Evolutionary conservation across 1,139 yeast species (phyloP), one percentile per base, ranked within the genome.

Genomic region (Candida smagusa): DNA sequence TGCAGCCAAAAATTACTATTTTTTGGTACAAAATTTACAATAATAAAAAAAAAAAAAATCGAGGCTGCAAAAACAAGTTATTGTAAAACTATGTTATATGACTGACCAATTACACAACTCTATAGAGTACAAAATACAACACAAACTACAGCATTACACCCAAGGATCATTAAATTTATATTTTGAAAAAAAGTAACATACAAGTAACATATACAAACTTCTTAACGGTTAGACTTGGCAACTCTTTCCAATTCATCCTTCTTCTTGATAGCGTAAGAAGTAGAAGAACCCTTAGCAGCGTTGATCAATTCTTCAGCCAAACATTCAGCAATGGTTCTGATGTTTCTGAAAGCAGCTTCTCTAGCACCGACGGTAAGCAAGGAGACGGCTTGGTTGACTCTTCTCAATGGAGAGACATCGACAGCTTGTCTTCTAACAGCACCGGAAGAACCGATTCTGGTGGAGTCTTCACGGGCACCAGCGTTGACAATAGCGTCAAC

Each of bases 211-310:
- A 53, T 52, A 53, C 50, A 34, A 39, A 33, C 36, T 30, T 40
- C 62, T 85, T 92, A 92, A 88, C 98, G 97, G 95, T 92, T 92
- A 74, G 97, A 89, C 81, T 92, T 92, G 74, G 98, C 98, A 75
- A 92, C 98, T 86, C 98, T 95, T 84, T 94, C 98, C 75, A 92
- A 86, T 84, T 92, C 99, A 75, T 94, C 98, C 95, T 94, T 94
- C 97, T 94, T 94, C 94, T 94, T 94, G 81, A 94, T 94, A 65
- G 98, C 98, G 74, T 90, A 94, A 69, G 98, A 94, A 76, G 97
- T 94, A 62, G 98, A 90, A 65, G 98, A 92, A 77, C 98, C 98
- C 86, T 94, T 94, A 68, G 96, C 98, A 64, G 99, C 99, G 83
- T 94, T 94, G 74, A 94, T 94, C 75, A 94, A 87, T 81, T 94